Percentiles rank a stretch among this genome's conserved stretches.
Evolutionary conservation across 1,284 basidiomycete genomes (phyloP).

Genomic region (Moesziomyces globuligerus): DNA sequence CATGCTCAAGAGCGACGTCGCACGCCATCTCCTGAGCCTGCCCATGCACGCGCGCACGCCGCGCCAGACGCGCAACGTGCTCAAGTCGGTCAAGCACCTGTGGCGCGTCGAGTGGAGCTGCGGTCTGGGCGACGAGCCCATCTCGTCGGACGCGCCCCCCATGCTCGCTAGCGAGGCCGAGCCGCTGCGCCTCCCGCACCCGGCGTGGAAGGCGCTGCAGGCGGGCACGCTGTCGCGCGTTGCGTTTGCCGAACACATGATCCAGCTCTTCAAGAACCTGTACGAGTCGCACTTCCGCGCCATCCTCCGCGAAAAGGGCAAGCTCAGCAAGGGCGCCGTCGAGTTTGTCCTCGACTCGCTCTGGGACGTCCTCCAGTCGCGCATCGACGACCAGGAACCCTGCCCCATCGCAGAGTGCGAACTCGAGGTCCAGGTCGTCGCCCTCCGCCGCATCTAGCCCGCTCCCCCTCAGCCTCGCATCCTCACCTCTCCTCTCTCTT

Average conservation of each 20-base stretch:
- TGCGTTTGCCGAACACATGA: slow-evolving; percentile 67
- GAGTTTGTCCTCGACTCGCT: slow-evolving; percentile 68
- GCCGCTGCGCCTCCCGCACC: slow-evolving; percentile 65
- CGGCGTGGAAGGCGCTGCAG: slow-evolving; percentile 67
- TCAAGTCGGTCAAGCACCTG: slow-evolving; percentile 64
- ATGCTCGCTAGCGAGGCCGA: slow-evolving; percentile 49
- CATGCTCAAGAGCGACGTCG: slow-evolving; percentile 68
- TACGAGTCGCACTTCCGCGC: slow-evolving; percentile 68
- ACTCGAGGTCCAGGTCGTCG: slow-evolving; percentile 67
- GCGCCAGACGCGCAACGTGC: slow-evolving; percentile 66
- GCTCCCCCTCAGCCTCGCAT: not conserved
- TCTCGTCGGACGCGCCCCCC: slow-evolving; percentile 16
- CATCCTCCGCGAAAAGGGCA: slow-evolving; percentile 66
- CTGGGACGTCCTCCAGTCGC: slow-evolving; percentile 66
- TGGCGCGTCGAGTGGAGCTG: slow-evolving; percentile 68
- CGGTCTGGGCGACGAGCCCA: slow-evolving; percentile 53
- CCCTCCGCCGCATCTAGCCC: slow-evolving; percentile 55
- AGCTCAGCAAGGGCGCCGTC: slow-evolving; percentile 66
- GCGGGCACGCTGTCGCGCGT: slow-evolving; percentile 66
- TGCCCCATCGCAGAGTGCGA: slow-evolving; percentile 62
- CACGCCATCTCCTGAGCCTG: slow-evolving; percentile 66
- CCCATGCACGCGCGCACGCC: slow-evolving; percentile 68
- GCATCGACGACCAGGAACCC: slow-evolving; percentile 34
- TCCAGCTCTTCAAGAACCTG: slow-evolving; percentile 68
- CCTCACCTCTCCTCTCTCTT: not conserved